phyloP scores from a whole-genome alignment of 192 early-diverging fungal species.

The Geranomyces michiganensis region DNA sequence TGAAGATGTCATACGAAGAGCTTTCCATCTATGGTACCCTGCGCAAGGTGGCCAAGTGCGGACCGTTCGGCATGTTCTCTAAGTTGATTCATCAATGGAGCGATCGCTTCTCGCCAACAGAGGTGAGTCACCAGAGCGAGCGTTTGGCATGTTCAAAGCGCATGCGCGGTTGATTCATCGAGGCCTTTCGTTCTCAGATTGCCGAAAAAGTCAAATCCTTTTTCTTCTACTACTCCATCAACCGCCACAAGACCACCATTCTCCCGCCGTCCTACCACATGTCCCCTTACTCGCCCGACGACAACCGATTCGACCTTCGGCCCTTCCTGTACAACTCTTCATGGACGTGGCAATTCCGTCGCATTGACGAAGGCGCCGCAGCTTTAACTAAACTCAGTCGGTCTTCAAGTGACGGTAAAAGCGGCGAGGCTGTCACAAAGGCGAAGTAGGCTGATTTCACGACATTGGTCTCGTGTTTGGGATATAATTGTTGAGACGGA shows the following conservation, averaged over 20 bases:
- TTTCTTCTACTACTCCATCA: slow-evolving; percentile 96
- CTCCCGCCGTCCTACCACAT: slow-evolving; percentile 95
- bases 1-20: slow-evolving; percentile 98
- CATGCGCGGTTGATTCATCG: neutral
- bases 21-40: slow-evolving; percentile 88
- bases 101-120: slow-evolving; percentile 54
- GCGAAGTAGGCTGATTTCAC: no score
- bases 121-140: slow-evolving; percentile 45
- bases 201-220: slow-evolving; percentile 93
- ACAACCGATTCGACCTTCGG: slow-evolving; percentile 95
- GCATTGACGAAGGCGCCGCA: slow-evolving; percentile 69
- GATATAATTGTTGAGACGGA: no score
- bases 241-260: slow-evolving; percentile 98
- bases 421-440: no score
- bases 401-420: no score
- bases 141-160: neutral
- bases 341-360: slow-evolving; percentile 93
- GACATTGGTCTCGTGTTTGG: no score
- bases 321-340: slow-evolving; percentile 92
- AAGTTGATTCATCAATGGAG: slow-evolving; percentile 85
- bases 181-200: slow-evolving; percentile 60
- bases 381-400: neutral
- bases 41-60: slow-evolving; percentile 84
- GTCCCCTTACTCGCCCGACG: slow-evolving; percentile 93
- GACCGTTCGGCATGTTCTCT: slow-evolving; percentile 94